Conservation (phyloP, 768 basidiomycete species). For the Auricularia sp. region DNA sequence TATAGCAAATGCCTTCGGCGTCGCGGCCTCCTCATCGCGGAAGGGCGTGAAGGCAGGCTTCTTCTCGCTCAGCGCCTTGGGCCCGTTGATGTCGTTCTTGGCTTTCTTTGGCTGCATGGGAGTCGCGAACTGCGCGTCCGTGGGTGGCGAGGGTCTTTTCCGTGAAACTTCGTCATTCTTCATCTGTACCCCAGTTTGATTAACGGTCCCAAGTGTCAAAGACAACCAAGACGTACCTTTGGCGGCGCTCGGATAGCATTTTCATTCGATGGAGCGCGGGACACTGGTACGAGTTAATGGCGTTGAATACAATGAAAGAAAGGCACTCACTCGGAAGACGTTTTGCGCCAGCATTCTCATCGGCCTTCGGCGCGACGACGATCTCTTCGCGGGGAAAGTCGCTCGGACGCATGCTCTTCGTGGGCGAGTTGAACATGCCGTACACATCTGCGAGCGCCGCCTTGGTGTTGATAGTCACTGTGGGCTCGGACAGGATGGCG, state of each 20-base stretch:
- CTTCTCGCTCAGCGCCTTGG: background rate
- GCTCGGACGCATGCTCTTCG: constrained; percentile 17
- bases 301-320: background rate
- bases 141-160: background rate
- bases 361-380: background rate
- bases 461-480: constrained; percentile 94
- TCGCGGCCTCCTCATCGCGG: background rate
- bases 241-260: background rate
- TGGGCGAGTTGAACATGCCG: constrained; percentile 70
- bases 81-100: background rate
- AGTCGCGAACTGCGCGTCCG: background rate
- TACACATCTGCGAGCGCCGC: constrained; percentile 91
- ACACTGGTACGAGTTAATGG: background rate
- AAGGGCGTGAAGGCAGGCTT: background rate
- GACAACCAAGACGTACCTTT: background rate
- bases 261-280: background rate
- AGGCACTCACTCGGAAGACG: constrained; percentile 29
- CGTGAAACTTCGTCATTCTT: background rate
- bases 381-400: too few relatives aligned
- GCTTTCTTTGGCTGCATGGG: background rate
- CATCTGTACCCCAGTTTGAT: too few relatives aligned
- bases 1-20: background rate
- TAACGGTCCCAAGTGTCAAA: background rate
- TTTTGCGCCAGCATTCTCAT: constrained; percentile 4
- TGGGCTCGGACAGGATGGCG: constrained; percentile 45